Base-by-base conservation (phyloP, 2,329 filamentous ascomycete species). In the Cercospora zeae-maydis region DNA sequence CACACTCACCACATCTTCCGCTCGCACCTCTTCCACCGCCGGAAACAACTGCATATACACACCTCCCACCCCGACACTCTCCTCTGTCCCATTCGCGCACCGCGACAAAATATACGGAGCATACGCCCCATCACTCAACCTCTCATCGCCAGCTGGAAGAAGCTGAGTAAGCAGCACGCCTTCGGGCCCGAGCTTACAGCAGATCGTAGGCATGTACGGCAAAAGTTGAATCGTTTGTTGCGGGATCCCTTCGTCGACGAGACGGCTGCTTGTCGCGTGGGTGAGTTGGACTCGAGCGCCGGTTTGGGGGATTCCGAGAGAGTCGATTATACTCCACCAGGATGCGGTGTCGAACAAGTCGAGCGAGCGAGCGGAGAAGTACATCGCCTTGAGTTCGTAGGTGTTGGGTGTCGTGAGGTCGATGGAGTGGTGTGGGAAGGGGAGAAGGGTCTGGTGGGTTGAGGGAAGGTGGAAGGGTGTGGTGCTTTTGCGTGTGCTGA, bases 321-420 rank as follows among this genome's bases (percentile, higher is more conserved):
- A 82, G 73, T 97, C 89, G 58, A 98, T 88, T 36, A 92, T 79
- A 21, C 80, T 76, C 82, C 93, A 98, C 93, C 93, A 97, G 42
- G 82, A 81, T 2, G 83, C 76, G 6, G 83, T 81, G 24, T 92
- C 88, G 65, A 97, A 86, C 67, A 90, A 86, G 2, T 84, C 86
- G 27, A 84, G 80, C 1, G 84, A 79, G 13, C 84, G 83, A 1
- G 93, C 93, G 1, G 87, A 84, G 4, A 79, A 75, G 75, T 96
- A 88, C 86, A 99, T 92, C 30, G 91, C 86, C 8, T 82, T 81
- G 1, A 98, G 83, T 78, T 99, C 95, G 71, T 90, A 83, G 52
- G 83, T 83, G 75, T 98, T 99, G 0, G 95, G 95, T 1, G 92
- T 91, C 2, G 88, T 85, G 9, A 97, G 82, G 74, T 90, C 84